phyloP scores from a whole-genome alignment of 2,329 filamentous ascomycete species.

The Ambrosiella cleistominuta region DNA sequence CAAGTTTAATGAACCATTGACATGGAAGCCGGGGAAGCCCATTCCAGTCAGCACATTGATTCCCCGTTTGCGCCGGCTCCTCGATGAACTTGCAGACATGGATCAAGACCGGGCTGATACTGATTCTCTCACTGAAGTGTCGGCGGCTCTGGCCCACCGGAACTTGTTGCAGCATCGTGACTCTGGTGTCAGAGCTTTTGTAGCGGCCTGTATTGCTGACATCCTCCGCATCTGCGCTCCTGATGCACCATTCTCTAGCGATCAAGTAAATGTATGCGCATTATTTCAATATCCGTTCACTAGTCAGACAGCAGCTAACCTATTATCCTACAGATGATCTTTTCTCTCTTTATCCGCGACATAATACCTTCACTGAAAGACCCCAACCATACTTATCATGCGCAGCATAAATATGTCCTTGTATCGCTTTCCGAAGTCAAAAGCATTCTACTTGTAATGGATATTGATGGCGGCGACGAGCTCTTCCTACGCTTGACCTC shows the following conservation, averaged over 20 bases:
- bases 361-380: constrained; percentile 75
- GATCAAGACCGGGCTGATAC: constrained; percentile 76
- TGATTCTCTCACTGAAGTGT: constrained; percentile 67
- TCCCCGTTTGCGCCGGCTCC: constrained; percentile 60
- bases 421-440: constrained; percentile 81
- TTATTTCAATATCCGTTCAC: neutral
- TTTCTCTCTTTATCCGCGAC: constrained; percentile 67
- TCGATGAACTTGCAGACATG: constrained; percentile 65
- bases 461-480: constrained; percentile 65
- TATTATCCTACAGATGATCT: constrained; percentile 53
- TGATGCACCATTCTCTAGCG: constrained; percentile 78
- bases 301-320: neutral
- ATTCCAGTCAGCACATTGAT: constrained; percentile 73
- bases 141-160: constrained; percentile 65
- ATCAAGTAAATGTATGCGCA: constrained; percentile 64
- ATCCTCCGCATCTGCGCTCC: constrained; percentile 85
- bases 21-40: constrained; percentile 80
- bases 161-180: constrained; percentile 85
- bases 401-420: constrained; percentile 81
- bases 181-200: constrained; percentile 76
- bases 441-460: constrained; percentile 79
- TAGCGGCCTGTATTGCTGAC: constrained; percentile 79
- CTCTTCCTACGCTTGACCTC: constrained; percentile 71
- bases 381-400: constrained; percentile 76
- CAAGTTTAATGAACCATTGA: constrained; percentile 68